Percentiles rank a stretch among this genome's conserved stretches.
Evolutionary conservation across 371 early-diverging fungal species (phyloP).

Genomic region (Circinella minor): DNA sequence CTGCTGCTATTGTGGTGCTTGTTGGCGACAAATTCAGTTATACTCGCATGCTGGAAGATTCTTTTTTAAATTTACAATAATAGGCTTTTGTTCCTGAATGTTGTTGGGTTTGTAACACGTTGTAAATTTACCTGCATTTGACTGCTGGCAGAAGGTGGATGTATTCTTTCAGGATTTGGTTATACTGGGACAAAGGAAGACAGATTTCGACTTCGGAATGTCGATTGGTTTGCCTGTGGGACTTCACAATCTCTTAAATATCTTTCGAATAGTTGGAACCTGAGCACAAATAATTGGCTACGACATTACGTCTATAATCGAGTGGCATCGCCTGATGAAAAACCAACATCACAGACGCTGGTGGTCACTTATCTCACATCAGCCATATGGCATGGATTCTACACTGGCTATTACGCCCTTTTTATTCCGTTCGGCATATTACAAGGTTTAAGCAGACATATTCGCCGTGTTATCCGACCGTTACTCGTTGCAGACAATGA

Average conservation of each 20-base stretch:
- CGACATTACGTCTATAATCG: constrained; percentile 82
- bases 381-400: constrained; percentile 96
- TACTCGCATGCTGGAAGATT: constrained; percentile 40
- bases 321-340: constrained; percentile 47
- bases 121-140: constrained; percentile 88
- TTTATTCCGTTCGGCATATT: constrained; percentile 30
- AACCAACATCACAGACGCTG: constrained; percentile 55
- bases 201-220: constrained; percentile 62
- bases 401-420: constrained; percentile 79
- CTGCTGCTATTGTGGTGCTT: constrained; percentile 33
- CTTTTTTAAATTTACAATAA: constrained; percentile 8
- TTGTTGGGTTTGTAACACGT: constrained; percentile 71
- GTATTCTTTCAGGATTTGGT: constrained; percentile 84
- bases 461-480: constrained; percentile 77
- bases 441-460: constrained; percentile 33
- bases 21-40: constrained; percentile 45
- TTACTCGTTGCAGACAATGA: constrained; percentile 54
- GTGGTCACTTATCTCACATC: constrained; percentile 81
- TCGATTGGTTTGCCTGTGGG: constrained; percentile 74
- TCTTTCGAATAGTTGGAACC: constrained; percentile 86
- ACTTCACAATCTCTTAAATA: constrained; percentile 72
- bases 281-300: constrained; percentile 88
- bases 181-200: constrained; percentile 66
- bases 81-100: constrained; percentile 58
- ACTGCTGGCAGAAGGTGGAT: constrained; percentile 87